phyloP scores from a whole-genome alignment of 1,139 yeast species.

The Hyphopichia pseudoburtonii region DNA sequence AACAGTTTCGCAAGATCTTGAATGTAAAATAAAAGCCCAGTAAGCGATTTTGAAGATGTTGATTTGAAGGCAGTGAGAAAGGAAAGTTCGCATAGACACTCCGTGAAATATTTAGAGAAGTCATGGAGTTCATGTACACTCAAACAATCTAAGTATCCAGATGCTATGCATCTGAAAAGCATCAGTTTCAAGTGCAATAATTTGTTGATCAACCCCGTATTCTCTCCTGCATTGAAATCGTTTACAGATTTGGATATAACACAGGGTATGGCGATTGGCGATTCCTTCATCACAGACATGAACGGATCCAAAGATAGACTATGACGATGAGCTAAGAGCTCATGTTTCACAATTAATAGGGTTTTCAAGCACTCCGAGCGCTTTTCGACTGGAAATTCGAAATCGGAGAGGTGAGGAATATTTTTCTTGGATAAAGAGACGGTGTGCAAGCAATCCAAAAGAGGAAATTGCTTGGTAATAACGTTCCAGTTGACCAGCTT shows the following conservation, averaged over 20 bases:
- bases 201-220: slow-evolving; percentile 12
- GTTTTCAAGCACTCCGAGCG: no score
- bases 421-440: no score
- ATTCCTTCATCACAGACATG: not conserved
- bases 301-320: not conserved
- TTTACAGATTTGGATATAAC: not conserved
- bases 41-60: slow-evolving; percentile 17
- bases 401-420: no score
- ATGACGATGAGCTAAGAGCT: not conserved
- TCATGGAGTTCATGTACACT: slow-evolving; percentile 20
- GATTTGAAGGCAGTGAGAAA: slow-evolving; percentile 21
- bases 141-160: slow-evolving; percentile 7
- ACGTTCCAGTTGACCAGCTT: no score
- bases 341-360: not conserved
- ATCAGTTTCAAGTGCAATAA: slow-evolving; percentile 19
- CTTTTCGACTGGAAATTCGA: no score
- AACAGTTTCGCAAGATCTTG: slow-evolving; percentile 34
- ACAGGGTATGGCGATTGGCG: not conserved
- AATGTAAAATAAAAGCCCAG: slow-evolving; percentile 24
- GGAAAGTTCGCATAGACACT: slow-evolving; percentile 26
- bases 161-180: slow-evolving; percentile 11
- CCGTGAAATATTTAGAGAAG: slow-evolving; percentile 17
- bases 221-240: not conserved
- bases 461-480: no score
- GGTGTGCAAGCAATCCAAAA: no score